phyloP scores from a whole-genome alignment of 345 rosid species.

The Melaleuca quinquenervia region DNA sequence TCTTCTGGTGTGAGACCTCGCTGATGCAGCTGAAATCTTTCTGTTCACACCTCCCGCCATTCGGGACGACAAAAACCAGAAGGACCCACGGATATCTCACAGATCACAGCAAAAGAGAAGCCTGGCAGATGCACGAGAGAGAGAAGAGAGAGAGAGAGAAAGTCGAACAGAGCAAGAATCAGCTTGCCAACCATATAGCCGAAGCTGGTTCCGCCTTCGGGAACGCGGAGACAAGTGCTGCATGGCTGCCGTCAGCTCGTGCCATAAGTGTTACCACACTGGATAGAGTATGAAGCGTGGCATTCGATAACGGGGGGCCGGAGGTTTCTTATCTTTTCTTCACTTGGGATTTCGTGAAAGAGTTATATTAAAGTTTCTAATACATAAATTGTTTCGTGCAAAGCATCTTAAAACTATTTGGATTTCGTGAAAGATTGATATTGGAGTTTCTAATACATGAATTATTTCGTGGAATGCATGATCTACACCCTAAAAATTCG shows the following conservation, averaged over 20 bases:
- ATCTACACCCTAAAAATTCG: too few species aligned
- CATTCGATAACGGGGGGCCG: neutral
- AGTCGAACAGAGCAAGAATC: neutral
- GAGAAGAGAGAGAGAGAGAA: neutral
- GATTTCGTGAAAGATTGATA: too few species aligned
- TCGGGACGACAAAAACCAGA: neutral
- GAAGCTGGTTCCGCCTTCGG: too few species aligned
- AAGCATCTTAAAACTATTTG: neutral
- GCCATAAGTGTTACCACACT: too few species aligned
- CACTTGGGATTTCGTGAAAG: neutral
- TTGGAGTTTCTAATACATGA: too few species aligned
- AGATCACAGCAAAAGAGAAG: neutral
- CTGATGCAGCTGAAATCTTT: conserved; percentile 50
- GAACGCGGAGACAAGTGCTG: too few species aligned
- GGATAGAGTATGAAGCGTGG: neutral
- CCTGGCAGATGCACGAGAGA: neutral
- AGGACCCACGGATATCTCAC: neutral
- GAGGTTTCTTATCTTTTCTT: neutral
- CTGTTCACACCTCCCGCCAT: conserved; percentile 23
- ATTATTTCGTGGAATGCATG: too few species aligned
- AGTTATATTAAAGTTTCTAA: neutral
- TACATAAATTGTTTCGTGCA: neutral
- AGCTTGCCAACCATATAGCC: too few species aligned
- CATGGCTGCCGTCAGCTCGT: too few species aligned
- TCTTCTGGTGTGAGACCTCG: conserved; percentile 47